Evolutionary conservation across 2,329 filamentous ascomycete species (phyloP), one percentile per base, ranked within the genome.

Genomic region (Aureobasidium sp.): DNA sequence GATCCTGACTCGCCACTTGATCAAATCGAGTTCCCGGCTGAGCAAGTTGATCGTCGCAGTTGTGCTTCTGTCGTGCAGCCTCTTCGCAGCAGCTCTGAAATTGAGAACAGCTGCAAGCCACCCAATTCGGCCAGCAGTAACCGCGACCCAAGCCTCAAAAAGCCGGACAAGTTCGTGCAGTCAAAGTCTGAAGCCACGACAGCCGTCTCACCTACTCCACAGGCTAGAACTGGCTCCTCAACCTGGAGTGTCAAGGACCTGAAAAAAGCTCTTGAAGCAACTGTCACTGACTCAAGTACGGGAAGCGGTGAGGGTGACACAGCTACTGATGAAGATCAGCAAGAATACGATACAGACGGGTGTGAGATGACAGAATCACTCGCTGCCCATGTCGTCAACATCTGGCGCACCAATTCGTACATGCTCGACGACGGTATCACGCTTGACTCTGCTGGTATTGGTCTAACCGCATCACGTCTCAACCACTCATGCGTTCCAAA

Each of bases 401-500:
- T 57, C 52, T 62, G 50, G 48, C 39, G 39, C 12, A 62, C 51
- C 8, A 62, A 62, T 37, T 44, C 50, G 2, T 53, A 55, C 26
- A 51, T 39, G 29, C 39, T 62, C 36, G 60, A 62, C 39, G 36
- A 43, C 15, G 60, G 50, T n/a, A 57, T 44, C 43, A n/a, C n/a
- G n/a, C 29, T 52, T 1, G 48, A 53, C 48, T 46, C 37, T 27
- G 59, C 59, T 24, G 60, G 48, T 12, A 24, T 65, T 26, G 63
- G 60, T 29, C 36, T 59, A 13, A 43, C 24, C 17, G 34, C 62
- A 12, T 53, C 64, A 9, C 57, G 64, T 17, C 52, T 65, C 36
- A 65, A 65, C 44, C 64, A 65, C 50, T 62, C 51, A n/a, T 65
- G 64, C 52, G 17, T 29, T 27, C 62, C 64, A 13, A 65, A 65